Evolutionary conservation across 2,329 filamentous ascomycete species (phyloP).

Genomic region (Pseudohalonectria lignicola): DNA sequence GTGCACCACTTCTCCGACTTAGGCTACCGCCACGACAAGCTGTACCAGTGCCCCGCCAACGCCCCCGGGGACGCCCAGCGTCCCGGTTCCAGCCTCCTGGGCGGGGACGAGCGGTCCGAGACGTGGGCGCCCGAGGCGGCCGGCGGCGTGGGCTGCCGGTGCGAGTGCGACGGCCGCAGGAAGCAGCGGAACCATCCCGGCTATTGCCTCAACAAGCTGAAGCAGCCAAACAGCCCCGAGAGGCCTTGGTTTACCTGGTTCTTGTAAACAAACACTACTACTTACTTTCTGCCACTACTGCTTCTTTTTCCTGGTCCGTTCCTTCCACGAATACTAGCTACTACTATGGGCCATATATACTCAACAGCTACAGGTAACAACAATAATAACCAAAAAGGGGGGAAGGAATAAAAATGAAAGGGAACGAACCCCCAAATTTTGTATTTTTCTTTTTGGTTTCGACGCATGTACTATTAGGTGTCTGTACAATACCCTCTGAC

Average conservation of each 20-base stretch:
- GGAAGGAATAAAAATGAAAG: too few relatives aligned
- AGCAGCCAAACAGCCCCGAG: slow-evolving; percentile 19
- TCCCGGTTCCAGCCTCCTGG: slow-evolving; percentile 17
- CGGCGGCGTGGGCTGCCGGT: slow-evolving; percentile 28
- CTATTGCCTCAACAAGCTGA: slow-evolving; percentile 26
- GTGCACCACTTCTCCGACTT: slow-evolving; percentile 33
- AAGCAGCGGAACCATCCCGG: slow-evolving; percentile 17
- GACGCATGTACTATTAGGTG: too few relatives aligned
- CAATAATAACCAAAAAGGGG: too few relatives aligned
- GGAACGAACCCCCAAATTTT: too few relatives aligned
- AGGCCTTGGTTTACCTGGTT: slow-evolving; percentile 21
- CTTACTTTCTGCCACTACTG: not conserved
- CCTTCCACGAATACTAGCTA: too few relatives aligned
- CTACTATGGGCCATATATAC: too few relatives aligned
- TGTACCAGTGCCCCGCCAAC: slow-evolving; percentile 22
- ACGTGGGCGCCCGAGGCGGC: slow-evolving; percentile 16
- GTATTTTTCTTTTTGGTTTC: too few relatives aligned
- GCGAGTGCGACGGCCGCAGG: slow-evolving; percentile 23
- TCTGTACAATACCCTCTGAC: too few relatives aligned
- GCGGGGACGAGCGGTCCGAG: slow-evolving; percentile 10
- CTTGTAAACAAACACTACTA: slow-evolving; percentile 5
- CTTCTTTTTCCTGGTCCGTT: not conserved
- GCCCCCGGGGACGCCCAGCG: slow-evolving; percentile 24
- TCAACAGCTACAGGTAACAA: too few relatives aligned
- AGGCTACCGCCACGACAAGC: slow-evolving; percentile 26